Evolutionary conservation across 208 protist genomes (phyloP).

Genomic region (Vickermania ingenoplastis): DNA sequence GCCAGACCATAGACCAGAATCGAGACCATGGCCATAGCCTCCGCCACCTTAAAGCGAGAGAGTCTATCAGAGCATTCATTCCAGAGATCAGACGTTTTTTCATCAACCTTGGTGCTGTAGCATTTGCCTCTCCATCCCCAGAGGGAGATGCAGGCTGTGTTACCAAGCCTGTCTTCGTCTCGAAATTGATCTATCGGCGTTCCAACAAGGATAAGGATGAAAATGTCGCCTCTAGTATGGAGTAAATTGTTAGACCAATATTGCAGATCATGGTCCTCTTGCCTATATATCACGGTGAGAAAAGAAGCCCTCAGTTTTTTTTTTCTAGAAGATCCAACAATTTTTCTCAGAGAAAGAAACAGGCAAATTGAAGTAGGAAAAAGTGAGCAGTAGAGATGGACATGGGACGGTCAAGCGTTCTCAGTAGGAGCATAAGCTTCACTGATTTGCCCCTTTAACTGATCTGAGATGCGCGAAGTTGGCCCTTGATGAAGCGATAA

Average conservation of each 20-base stretch:
- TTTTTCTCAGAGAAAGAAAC: too few species aligned
- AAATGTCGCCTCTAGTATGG: slow-evolving; percentile 21
- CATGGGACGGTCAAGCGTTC: too few species aligned
- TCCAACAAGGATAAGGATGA: slow-evolving; percentile 34
- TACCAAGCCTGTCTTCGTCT: slow-evolving; percentile 7
- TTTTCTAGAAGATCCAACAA: too few species aligned
- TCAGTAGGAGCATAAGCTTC: too few species aligned
- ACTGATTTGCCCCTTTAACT: too few species aligned
- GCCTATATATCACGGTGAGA: too few species aligned
- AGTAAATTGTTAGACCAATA: slow-evolving; percentile 17
- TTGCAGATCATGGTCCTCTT: slow-evolving; percentile 11
- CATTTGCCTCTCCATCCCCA: slow-evolving; percentile 38
- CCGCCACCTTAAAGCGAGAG: slow-evolving; percentile 24
- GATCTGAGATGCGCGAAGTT: too few species aligned
- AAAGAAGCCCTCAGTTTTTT: too few species aligned
- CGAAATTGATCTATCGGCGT: slow-evolving; percentile 41
- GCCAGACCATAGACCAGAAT: slow-evolving; percentile 13
- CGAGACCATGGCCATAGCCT: slow-evolving; percentile 30
- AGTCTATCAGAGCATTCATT: slow-evolving; percentile 11
- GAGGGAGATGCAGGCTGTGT: slow-evolving; percentile 31
- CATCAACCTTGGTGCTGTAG: slow-evolving; percentile 13
- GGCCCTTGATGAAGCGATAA: too few species aligned
- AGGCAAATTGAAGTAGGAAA: too few species aligned
- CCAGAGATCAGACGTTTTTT: slow-evolving; percentile 10
- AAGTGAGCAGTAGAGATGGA: too few species aligned